phyloP scores from a whole-genome alignment of 495 filamentous ascomycete species.

The Neurospora cerealis region DNA sequence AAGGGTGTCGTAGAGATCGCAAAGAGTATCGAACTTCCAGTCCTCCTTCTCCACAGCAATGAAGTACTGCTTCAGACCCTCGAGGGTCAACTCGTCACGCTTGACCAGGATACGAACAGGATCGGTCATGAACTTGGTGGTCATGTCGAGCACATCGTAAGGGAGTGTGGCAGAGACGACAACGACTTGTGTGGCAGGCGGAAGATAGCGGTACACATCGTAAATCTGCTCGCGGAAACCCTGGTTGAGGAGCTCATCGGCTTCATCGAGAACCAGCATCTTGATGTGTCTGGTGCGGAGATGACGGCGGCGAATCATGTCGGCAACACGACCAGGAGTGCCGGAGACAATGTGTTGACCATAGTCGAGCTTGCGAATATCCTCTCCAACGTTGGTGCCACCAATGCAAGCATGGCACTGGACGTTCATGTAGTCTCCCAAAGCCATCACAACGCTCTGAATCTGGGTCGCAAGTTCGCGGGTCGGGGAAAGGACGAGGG shows the following conservation, averaged over 20 bases:
- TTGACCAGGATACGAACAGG: slow-evolving; percentile 98
- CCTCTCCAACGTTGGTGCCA: slow-evolving; percentile 94
- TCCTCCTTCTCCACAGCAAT: slow-evolving; percentile 99
- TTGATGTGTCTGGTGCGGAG: slow-evolving; percentile 94
- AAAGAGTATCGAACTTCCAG: slow-evolving; percentile 99
- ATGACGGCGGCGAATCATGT: slow-evolving; percentile 97
- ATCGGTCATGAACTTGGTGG: slow-evolving; percentile 99
- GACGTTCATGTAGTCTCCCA: slow-evolving; percentile 99
- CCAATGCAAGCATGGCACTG: slow-evolving; percentile 99
- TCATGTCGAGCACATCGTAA: slow-evolving; percentile 97
- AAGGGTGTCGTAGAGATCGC: slow-evolving; percentile 96
- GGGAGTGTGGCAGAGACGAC: slow-evolving; percentile 96
- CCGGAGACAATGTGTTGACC: slow-evolving; percentile 95
- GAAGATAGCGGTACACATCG: slow-evolving; percentile 97
- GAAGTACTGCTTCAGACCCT: slow-evolving; percentile 99
- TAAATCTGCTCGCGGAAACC: slow-evolving; percentile 99
- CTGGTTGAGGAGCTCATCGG: slow-evolving; percentile 94
- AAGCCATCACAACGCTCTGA: slow-evolving; percentile 95
- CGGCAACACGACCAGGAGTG: slow-evolving; percentile 92
- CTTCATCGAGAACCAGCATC: slow-evolving; percentile 98
- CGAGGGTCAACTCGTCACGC: slow-evolving; percentile 96
- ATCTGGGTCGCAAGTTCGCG: slow-evolving; percentile 98
- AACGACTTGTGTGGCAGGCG: slow-evolving; percentile 94
- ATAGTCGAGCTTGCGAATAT: slow-evolving; percentile 92
- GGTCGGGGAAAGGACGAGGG: slow-evolving; percentile 90